Conservation (phyloP, 371 early-diverging fungal species). For the Lichtheimia corymbifera region DNA sequence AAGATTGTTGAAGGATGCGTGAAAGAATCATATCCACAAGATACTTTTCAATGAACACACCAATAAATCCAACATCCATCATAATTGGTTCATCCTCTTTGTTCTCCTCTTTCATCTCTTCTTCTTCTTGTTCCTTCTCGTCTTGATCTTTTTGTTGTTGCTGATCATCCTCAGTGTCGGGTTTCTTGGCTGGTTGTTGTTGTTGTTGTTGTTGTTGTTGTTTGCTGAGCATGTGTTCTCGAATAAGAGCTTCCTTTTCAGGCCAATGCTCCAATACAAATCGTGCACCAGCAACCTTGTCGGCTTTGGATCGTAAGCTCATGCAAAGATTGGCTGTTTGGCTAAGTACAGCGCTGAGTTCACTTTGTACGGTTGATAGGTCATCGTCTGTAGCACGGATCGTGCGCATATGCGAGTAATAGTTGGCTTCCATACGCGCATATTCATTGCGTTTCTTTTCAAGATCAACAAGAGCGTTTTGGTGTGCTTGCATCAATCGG, state of each 20-base stretch:
- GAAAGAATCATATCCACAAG: constrained; percentile 24
- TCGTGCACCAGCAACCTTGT: constrained; percentile 33
- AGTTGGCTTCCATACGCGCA: constrained; percentile 39
- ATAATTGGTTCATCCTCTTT: constrained; percentile 11
- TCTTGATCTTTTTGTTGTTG: no score
- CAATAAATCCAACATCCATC: constrained; percentile 19
- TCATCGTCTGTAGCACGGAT: constrained; percentile 41
- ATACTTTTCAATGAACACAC: constrained; percentile 27
- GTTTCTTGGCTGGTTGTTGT: no score
- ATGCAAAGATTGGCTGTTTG: constrained; percentile 29
- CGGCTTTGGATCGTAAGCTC: constrained; percentile 39
- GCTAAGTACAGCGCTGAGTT: constrained; percentile 24
- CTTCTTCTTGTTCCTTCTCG: background rate
- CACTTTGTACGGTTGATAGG: constrained; percentile 30
- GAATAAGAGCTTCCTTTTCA: constrained; percentile 2
- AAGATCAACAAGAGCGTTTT: background rate
- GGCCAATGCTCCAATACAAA: constrained; percentile 28
- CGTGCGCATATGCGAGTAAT: constrained; percentile 33
- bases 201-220: no score
- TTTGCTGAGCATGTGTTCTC: background rate
- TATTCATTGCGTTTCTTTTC: constrained; percentile 24
- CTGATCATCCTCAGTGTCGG: no score
- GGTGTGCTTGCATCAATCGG: background rate
- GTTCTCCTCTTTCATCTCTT: background rate
- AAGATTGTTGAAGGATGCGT: constrained; percentile 21